phyloP scores from a whole-genome alignment of 106 monocot genomes.

The Vanilla planifolia region DNA sequence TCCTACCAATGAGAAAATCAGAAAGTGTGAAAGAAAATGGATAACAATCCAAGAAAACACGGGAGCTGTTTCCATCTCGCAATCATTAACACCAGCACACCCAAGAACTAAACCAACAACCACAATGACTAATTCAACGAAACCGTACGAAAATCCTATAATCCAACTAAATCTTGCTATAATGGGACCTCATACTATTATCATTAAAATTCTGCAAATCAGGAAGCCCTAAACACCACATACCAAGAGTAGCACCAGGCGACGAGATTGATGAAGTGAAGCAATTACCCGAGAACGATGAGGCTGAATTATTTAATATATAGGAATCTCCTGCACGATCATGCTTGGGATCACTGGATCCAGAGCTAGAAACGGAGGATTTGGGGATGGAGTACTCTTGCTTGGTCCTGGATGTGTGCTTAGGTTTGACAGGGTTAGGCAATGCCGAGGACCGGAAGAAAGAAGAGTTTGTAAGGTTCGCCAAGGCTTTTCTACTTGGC shows the following conservation, averaged over 20 bases:
- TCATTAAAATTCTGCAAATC: neutral
- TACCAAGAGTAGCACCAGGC: neutral
- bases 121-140: neutral
- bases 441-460: neutral
- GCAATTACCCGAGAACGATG: neutral
- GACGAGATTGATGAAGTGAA: neutral
- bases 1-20: too few species aligned
- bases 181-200: too few species aligned
- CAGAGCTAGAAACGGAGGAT: slow-evolving; percentile 6
- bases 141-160: neutral
- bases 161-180: neutral
- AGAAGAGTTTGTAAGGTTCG: neutral
- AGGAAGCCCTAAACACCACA: neutral
- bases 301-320: neutral
- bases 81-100: too few species aligned
- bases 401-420: neutral
- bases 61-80: too few species aligned
- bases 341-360: slow-evolving; percentile 4
- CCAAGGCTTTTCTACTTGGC: slow-evolving; percentile 1
- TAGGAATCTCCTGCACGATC: neutral
- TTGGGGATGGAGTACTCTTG: neutral
- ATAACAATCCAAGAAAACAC: too few species aligned
- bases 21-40: too few species aligned
- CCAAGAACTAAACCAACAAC: neutral
- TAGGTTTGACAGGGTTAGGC: neutral